Evolutionary conservation across 805 yeast species (phyloP).

Genomic region (Blastobotrys robertii): DNA sequence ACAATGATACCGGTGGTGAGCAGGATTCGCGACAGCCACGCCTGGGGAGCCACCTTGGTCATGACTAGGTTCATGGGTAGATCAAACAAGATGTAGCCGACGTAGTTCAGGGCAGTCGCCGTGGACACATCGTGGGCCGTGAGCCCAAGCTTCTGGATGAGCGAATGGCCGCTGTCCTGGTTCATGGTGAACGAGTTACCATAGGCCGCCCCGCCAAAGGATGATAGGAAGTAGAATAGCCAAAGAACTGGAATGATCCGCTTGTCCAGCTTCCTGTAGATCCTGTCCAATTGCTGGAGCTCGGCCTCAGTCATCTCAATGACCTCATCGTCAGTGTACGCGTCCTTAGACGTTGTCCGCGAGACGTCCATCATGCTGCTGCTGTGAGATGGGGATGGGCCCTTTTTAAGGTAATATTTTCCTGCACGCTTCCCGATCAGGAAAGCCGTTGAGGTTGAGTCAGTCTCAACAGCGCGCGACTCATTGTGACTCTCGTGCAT

Average conservation of each 20-base stretch:
- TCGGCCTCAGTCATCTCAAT: slow-evolving; percentile 7
- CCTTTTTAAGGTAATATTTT: background rate
- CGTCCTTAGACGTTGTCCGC: no score
- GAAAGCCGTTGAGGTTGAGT: no score
- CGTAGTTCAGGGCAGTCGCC: slow-evolving; percentile 74
- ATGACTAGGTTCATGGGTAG: slow-evolving; percentile 79
- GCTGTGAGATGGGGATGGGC: background rate
- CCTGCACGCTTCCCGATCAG: background rate
- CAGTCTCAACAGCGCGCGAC: no score
- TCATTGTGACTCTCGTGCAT: no score
- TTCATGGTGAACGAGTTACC: slow-evolving; percentile 81
- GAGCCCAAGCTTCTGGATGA: slow-evolving; percentile 41
- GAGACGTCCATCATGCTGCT: background rate
- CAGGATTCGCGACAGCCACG: slow-evolving; percentile 75
- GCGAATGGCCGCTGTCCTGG: slow-evolving; percentile 47
- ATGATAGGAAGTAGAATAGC: slow-evolving; percentile 67
- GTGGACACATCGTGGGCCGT: slow-evolving; percentile 51
- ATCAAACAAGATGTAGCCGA: slow-evolving; percentile 76
- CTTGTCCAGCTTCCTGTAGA: slow-evolving; percentile 49
- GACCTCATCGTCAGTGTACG: background rate
- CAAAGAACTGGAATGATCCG: slow-evolving; percentile 78
- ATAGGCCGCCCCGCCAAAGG: slow-evolving; percentile 68
- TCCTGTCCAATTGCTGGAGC: slow-evolving; percentile 18
- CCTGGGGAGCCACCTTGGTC: slow-evolving; percentile 78
- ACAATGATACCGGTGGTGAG: slow-evolving; percentile 70